These are phyloP conservation scores for Cerrena zonata DNA, from an alignment of 1,284 basidiomycete genomes.

Conservation along the genomic window DNA sequence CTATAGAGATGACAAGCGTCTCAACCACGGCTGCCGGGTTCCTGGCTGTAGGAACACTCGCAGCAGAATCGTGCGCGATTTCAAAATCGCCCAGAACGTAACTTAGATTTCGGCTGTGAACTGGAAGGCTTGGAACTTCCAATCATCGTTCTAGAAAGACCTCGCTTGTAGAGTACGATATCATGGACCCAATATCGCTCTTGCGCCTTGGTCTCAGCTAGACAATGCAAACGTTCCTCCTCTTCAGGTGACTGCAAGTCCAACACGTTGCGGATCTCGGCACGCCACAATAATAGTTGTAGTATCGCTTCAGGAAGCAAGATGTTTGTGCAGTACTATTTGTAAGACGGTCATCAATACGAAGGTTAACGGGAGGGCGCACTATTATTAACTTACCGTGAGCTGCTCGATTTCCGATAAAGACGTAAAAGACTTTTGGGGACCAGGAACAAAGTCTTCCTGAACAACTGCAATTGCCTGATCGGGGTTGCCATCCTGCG, in stretches of 20 bases:
- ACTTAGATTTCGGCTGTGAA: neutral
- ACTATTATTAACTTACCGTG: slow-evolving; percentile 36
- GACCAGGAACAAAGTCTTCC: neutral
- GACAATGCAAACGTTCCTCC: slow-evolving; percentile 48
- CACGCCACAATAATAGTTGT: slow-evolving; percentile 66
- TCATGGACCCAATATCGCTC: slow-evolving; percentile 66
- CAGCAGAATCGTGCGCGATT: neutral
- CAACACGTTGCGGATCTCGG: slow-evolving; percentile 45
- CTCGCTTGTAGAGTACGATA: slow-evolving; percentile 37
- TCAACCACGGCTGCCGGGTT: neutral
- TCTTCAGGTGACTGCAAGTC: slow-evolving; percentile 45
- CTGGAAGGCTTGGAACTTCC: neutral
- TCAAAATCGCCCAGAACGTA: slow-evolving; percentile 1
- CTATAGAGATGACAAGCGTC: neutral
- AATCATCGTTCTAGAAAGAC: slow-evolving; percentile 21
- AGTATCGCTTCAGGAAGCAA: slow-evolving; percentile 63
- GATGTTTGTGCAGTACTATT: slow-evolving; percentile 64
- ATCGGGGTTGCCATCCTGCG: neutral
- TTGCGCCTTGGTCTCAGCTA: slow-evolving; percentile 40
- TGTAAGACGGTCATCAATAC: slow-evolving; percentile 3
- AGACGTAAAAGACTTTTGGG: slow-evolving; percentile 1
- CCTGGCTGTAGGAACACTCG: neutral
- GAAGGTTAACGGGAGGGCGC: neutral
- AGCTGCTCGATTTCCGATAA: slow-evolving; percentile 52
- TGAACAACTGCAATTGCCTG: neutral